phyloP scores from a whole-genome alignment of 1,284 basidiomycete species.

The Irpex lacteus region DNA sequence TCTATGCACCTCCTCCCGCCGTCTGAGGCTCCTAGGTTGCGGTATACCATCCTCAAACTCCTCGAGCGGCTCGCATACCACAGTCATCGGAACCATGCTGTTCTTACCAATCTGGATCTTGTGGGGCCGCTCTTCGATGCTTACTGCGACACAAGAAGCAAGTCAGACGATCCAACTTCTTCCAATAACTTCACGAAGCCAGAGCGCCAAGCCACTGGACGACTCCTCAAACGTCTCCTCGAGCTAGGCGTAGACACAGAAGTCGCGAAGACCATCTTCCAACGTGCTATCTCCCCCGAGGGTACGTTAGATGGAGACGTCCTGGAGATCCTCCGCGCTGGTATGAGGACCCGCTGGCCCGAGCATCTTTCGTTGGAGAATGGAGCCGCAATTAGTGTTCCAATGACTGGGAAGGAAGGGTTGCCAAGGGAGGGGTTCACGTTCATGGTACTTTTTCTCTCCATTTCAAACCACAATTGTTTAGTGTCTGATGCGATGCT shows the following conservation, averaged over 20 bases:
- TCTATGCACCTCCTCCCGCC: slow-evolving; percentile 31
- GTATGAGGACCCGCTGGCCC: slow-evolving; percentile 71
- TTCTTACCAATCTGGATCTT: slow-evolving; percentile 57
- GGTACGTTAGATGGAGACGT: slow-evolving; percentile 54
- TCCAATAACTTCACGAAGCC: slow-evolving; percentile 30
- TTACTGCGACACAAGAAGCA: slow-evolving; percentile 22
- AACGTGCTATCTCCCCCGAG: slow-evolving; percentile 43
- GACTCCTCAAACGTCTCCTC: slow-evolving; percentile 58
- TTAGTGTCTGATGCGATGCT: background rate
- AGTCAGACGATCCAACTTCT: slow-evolving; percentile 9
- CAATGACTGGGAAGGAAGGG: slow-evolving; percentile 32
- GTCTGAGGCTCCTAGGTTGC: slow-evolving; percentile 26
- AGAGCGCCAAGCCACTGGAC: slow-evolving; percentile 56
- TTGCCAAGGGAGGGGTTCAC: slow-evolving; percentile 63
- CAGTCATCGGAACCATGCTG: slow-evolving; percentile 65
- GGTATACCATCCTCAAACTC: slow-evolving; percentile 55
- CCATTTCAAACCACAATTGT: background rate
- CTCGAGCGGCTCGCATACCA: slow-evolving; percentile 57
- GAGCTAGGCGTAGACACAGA: slow-evolving; percentile 68
- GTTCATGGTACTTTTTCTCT: slow-evolving; percentile 54
- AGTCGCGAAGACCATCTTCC: slow-evolving; percentile 60
- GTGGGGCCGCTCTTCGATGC: slow-evolving; percentile 49
- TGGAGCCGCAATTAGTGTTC: slow-evolving; percentile 44
- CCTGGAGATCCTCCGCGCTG: slow-evolving; percentile 63
- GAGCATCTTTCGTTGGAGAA: slow-evolving; percentile 69